Base-by-base conservation (phyloP, 805 yeast genomes). In the Myxozyma lipomycoides region DNA sequence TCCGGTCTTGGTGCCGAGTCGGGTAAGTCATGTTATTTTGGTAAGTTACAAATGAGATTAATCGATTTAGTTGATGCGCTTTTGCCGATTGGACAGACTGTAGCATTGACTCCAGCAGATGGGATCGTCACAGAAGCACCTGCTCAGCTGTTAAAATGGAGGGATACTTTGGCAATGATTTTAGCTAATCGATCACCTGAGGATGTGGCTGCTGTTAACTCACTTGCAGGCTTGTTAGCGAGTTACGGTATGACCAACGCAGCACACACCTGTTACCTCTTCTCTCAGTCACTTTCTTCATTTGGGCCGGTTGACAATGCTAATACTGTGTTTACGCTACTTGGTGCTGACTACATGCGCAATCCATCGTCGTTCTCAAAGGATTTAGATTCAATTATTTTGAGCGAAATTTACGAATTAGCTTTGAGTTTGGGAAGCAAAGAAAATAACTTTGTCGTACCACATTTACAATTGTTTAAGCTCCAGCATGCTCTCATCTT, bases 341-440 rank as follows among this genome's bases (percentile, higher is more conserved):
- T 66, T 10, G 70, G 70, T 22, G 58, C 56, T 21, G 64, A 57
- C 24, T 48, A 46, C 23, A 26, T 45, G 7, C 46, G 67, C 7
- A 69, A 71, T 19, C 68, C 70, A 1, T 55, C 61, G 5, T 78
- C 78, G 1, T 60, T 64, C 34, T 67, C 79, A 18, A 78, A 78
- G 1, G 68, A 78, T 25, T 58, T 72, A 28, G 81, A 78, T 45
- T 65, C 78, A 21, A 62, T 76, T 35, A 63, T 83, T 24, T 74
- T 84, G 62, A 79, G 84, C 3, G 95, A 87, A 63, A 66, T 85
- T 3, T 86, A 82, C 62, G 95, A 87, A 64, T 83, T 71, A 61
- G 64, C 73, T 5, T 64, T 73, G 1, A 66, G 72, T 1, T 62
- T 73, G 24, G 6, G n/a, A 17, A 12, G 19, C 38, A 35, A 15